A percentile compares a stretch with the other conserved stretches of the same genome.
These are phyloP conservation scores for Gentiana straminea DNA, from an alignment of 257 asterid genomes.

Conservation along the genomic window DNA sequence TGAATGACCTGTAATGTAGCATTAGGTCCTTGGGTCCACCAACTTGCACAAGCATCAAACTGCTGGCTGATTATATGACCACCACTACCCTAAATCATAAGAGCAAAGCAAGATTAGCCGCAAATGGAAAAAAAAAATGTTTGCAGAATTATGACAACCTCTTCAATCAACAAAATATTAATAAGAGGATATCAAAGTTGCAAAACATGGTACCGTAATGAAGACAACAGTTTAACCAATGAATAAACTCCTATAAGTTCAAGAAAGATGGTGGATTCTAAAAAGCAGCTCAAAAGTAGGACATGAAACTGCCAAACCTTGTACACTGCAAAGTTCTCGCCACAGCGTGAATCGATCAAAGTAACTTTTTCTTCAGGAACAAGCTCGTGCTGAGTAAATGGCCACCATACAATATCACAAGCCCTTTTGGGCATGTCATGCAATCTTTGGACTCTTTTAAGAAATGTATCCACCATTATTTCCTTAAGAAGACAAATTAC, in stretches of 20 bases:
- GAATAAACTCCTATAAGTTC: background rate
- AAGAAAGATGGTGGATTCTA: conserved; percentile 4
- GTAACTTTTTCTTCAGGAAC: conserved; percentile 72
- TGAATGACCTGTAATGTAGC: conserved; percentile 74
- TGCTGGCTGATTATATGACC: conserved; percentile 50
- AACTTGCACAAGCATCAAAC: conserved; percentile 99
- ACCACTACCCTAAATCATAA: conserved; percentile 31
- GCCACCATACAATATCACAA: conserved; percentile 88
- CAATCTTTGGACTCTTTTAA: conserved; percentile 47
- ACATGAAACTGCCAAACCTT: conserved; percentile 35
- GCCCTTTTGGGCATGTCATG: conserved; percentile 69
- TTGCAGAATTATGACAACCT: background rate
- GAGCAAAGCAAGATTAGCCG: conserved; percentile 15
- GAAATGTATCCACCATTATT: conserved; percentile 52
- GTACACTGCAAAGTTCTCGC: conserved; percentile 81
- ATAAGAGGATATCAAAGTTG: background rate
- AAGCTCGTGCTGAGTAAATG: conserved; percentile 92
- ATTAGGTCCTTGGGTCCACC: conserved; percentile 99
- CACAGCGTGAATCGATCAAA: conserved; percentile 96
- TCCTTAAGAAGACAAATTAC: conserved; percentile 70
- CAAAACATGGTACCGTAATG: background rate
- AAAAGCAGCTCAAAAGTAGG: conserved; percentile 1
- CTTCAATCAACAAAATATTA: background rate
- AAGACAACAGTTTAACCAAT: background rate
- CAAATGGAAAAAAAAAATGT: background rate